These are phyloP conservation scores for Sedum album DNA, from an alignment of 164 flowering plant genomes.

Conservation along the genomic window DNA sequence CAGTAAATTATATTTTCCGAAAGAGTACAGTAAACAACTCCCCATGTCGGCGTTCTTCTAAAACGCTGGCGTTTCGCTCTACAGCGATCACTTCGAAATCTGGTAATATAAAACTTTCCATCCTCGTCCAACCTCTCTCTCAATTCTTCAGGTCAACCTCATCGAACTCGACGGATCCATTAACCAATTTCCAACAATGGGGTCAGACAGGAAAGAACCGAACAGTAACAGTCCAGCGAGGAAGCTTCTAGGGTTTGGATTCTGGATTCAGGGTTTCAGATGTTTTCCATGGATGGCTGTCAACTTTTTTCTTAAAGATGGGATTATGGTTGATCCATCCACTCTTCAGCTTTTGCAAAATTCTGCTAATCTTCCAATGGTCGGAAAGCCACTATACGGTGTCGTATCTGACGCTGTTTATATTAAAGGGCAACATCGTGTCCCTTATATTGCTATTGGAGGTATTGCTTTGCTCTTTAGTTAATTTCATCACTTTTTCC, in stretches of 20 bases:
- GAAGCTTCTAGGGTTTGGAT: conserved; percentile 59
- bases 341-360: conserved; percentile 71
- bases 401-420: conserved; percentile 74
- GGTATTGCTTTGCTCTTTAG: conserved; percentile 31
- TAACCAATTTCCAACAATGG: neutral
- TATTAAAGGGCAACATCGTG: conserved; percentile 63
- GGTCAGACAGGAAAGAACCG: conserved; percentile 3
- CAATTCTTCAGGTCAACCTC: neutral
- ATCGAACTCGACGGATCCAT: neutral
- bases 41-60: too few relatives aligned
- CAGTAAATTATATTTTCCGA: too few relatives aligned
- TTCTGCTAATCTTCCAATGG: conserved; percentile 89
- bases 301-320: conserved; percentile 74
- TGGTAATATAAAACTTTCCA: too few relatives aligned
- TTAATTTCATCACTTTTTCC: neutral
- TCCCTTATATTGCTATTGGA: conserved; percentile 83
- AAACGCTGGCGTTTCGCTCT: too few relatives aligned
- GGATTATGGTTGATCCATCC: conserved; percentile 53
- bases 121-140: neutral
- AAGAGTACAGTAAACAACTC: too few relatives aligned
- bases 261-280: conserved; percentile 69
- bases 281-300: conserved; percentile 91
- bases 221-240: conserved; percentile 10
- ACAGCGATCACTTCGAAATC: too few relatives aligned
- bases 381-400: conserved; percentile 85